These are phyloP conservation scores for Rhodotorula sp. DNA, from an alignment of 1,284 basidiomycete genomes.

Conservation along the genomic window DNA sequence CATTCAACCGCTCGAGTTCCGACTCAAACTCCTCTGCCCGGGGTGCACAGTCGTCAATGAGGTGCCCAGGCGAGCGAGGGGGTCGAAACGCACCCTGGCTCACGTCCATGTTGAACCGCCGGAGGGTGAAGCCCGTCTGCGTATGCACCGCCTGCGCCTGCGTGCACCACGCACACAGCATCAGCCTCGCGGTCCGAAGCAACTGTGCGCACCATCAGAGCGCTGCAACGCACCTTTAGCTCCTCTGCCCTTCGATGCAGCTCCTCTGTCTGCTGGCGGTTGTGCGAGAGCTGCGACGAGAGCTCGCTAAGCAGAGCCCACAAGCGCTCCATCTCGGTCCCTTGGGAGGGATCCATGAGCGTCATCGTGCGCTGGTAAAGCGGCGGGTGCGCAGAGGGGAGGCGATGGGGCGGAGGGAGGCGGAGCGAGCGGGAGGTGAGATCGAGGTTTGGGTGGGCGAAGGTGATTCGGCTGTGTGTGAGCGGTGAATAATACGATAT, in stretches of 20 bases:
- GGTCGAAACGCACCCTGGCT: constrained; percentile 65
- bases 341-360: constrained; percentile 28
- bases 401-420: not conserved
- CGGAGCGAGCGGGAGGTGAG: not conserved
- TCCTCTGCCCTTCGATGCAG: constrained; percentile 72
- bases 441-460: not conserved
- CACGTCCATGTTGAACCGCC: constrained; percentile 92
- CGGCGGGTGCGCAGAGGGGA: not conserved
- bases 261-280: constrained; percentile 72
- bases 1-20: constrained; percentile 85
- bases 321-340: constrained; percentile 38
- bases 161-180: not conserved
- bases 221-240: constrained; percentile 68
- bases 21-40: constrained; percentile 82
- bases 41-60: not conserved
- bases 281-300: constrained; percentile 80
- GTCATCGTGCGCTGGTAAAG: constrained; percentile 3
- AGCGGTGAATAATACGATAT: no score
- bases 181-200: not conserved
- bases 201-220: not conserved
- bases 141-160: constrained; percentile 78
- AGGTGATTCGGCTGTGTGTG: no score
- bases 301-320: constrained; percentile 45
- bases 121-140: constrained; percentile 75
- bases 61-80: not conserved